Percentiles rank a stretch among this genome's conserved stretches.
Conservation (phyloP, 805 yeast species). For the Pichia paraexigua region DNA sequence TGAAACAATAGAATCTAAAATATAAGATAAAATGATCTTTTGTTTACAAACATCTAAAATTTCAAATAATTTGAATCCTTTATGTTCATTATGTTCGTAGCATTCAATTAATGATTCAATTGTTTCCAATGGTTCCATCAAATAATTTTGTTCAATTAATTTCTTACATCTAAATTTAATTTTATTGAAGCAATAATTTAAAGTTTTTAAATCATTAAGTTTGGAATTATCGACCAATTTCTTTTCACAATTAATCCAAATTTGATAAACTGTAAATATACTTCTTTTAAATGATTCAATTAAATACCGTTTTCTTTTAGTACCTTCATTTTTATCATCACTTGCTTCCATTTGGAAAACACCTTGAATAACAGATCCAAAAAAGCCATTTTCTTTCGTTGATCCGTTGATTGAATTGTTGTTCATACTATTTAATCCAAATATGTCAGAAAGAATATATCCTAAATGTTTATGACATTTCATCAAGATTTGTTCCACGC, state of each 20-base stretch:
- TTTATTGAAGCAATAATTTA: slow-evolving; percentile 44
- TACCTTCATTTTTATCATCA: slow-evolving; percentile 39
- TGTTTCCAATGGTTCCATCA: slow-evolving; percentile 64
- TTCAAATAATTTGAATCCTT: slow-evolving; percentile 46
- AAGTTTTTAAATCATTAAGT: slow-evolving; percentile 23
- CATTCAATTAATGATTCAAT: slow-evolving; percentile 53
- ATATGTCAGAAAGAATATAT: slow-evolving; percentile 14
- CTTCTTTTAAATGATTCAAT: slow-evolving; percentile 59
- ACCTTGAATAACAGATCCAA: slow-evolving; percentile 67
- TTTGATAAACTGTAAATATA: slow-evolving; percentile 42
- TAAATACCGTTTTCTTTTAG: slow-evolving; percentile 47
- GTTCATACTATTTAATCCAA: slow-evolving; percentile 10
- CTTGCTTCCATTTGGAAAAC: slow-evolving; percentile 71
- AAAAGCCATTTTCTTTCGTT: slow-evolving; percentile 43
- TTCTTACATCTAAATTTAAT: slow-evolving; percentile 63
- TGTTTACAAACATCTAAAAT: slow-evolving; percentile 81
- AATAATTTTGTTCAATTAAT: slow-evolving; percentile 55
- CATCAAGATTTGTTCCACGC: slow-evolving; percentile 59
- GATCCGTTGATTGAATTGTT: neutral
- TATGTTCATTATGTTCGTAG: slow-evolving; percentile 16
- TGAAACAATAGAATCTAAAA: slow-evolving; percentile 47
- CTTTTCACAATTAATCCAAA: slow-evolving; percentile 68
- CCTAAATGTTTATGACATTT: slow-evolving; percentile 47
- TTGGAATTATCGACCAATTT: slow-evolving; percentile 7
- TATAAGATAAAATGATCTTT: slow-evolving; percentile 59